phyloP scores from a whole-genome alignment of 371 early-diverging fungal genomes.

The Actinomortierella ambigua region DNA sequence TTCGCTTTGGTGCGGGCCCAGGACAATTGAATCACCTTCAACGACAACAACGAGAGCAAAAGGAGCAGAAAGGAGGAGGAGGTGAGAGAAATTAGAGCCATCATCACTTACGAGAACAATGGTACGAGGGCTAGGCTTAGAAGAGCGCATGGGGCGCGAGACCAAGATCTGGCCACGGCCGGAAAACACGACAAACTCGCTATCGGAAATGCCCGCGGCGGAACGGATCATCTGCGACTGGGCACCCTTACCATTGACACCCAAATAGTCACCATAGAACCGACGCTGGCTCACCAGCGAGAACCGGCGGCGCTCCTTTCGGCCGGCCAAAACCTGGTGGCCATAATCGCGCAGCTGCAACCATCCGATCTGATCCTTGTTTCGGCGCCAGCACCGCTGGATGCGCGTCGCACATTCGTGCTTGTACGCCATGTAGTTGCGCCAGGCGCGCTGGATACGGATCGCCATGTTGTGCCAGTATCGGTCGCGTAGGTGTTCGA shows the following conservation, averaged over 20 bases:
- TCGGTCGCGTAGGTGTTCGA: constrained; percentile 91
- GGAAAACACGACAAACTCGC: constrained; percentile 72
- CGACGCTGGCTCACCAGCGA: constrained; percentile 84
- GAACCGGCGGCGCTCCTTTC: constrained; percentile 92
- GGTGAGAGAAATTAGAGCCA: background rate
- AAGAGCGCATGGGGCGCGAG: constrained; percentile 80
- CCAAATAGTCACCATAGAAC: constrained; percentile 93
- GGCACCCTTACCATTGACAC: constrained; percentile 67
- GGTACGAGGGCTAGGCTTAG: constrained; percentile 77
- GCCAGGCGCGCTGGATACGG: constrained; percentile 93
- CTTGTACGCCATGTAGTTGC: constrained; percentile 77
- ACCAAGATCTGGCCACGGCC: constrained; percentile 69
- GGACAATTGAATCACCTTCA: constrained; percentile 2
- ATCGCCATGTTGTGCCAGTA: constrained; percentile 97
- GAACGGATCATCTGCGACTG: constrained; percentile 70
- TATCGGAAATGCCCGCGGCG: constrained; percentile 58
- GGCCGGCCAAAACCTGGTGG: constrained; percentile 85
- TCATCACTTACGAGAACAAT: constrained; percentile 61
- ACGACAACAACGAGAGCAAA: no score
- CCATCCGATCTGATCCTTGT: constrained; percentile 90
- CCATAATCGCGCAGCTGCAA: constrained; percentile 93
- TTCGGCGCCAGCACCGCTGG: constrained; percentile 85
- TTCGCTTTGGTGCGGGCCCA: no score
- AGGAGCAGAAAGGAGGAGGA: no score
- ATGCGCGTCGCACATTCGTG: constrained; percentile 77